Base-by-base conservation (phyloP, 2,329 filamentous ascomycete genomes). In the Lasiodiplodia gonubiensis region DNA sequence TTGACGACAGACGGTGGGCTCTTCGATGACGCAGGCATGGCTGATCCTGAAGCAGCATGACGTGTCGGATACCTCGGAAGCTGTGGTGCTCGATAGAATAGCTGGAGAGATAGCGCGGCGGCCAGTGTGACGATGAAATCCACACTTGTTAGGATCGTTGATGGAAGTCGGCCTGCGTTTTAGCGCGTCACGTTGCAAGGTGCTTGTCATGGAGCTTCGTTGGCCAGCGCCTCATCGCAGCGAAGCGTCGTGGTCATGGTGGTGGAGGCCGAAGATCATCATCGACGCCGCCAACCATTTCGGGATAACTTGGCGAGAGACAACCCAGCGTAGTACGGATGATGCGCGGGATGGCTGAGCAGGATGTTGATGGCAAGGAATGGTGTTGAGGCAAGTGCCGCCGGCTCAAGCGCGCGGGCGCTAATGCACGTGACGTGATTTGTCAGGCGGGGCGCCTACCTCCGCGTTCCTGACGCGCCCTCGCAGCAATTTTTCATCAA, bases 381-480 rank as follows among this genome's bases (percentile, higher is more conserved):
- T 51, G 59, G 59, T 63, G 59, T 63, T 63, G 59, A 14, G 14
- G 42, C 18, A 46, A 30, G 55, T 12, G 5, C 35, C 21, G 21
- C n/a, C 14, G 35, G 14, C 25, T 11, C n/a, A 8, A 33, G 18
- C 46, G 39, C 46, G 39, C 57, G 39, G 23, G 2, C 25, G 39
- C 27, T 57, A 37, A 21, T 23, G n/a, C 59, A 60, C 55, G 55
- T 60, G 42, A 51, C 27, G 11, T 30, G 59, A 12, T 63, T 63
- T 51, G 59, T 63, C 59, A 63, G 42, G 27, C 25, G 49, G 42
- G 30, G 30, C 46, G 59, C 59, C 49, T 25, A 12, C n/a, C 1
- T 25, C 57, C 27, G 53, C 59, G 59, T 63, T 51, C 59, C 46
- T 63, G 27, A 63, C 42, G 46, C 59, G 46, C 18, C 25, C 11